Evolutionary conservation across 1,139 yeast species (phyloP).

Genomic region (Kluyveromyces sp.): DNA sequence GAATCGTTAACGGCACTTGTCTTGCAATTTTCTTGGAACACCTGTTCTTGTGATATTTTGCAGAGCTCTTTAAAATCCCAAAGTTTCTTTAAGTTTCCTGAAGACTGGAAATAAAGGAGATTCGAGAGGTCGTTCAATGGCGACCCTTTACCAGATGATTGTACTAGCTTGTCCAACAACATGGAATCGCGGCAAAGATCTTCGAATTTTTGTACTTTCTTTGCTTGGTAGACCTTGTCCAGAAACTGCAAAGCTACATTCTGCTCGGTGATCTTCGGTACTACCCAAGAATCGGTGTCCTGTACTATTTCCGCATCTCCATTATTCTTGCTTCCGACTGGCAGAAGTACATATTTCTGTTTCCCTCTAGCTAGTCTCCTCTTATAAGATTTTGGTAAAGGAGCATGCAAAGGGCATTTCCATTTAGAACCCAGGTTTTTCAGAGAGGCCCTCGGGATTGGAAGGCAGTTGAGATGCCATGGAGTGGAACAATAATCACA

Average conservation of each 20-base stretch:
- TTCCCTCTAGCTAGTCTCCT: constrained; percentile 42
- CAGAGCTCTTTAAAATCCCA: constrained; percentile 37
- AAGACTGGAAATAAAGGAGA: constrained; percentile 11
- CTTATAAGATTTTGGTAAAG: constrained; percentile 15
- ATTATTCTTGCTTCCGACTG: constrained; percentile 56
- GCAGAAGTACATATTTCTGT: constrained; percentile 49
- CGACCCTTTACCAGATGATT: not conserved
- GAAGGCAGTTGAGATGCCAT: constrained; percentile 88
- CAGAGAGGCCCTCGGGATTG: constrained; percentile 66
- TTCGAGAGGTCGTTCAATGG: constrained; percentile 11
- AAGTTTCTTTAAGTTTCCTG: constrained; percentile 22
- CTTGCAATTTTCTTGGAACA: constrained; percentile 12
- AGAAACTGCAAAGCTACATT: constrained; percentile 73
- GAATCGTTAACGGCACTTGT: constrained; percentile 23
- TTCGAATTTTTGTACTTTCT: constrained; percentile 19
- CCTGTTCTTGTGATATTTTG: constrained; percentile 32
- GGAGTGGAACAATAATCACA: constrained; percentile 85
- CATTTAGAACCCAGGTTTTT: constrained; percentile 78
- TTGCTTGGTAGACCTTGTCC: constrained; percentile 37
- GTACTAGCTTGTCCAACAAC: constrained; percentile 26
- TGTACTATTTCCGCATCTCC: constrained; percentile 57
- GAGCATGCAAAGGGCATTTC: constrained; percentile 87
- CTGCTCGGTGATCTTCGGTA: constrained; percentile 48
- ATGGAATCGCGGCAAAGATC: constrained; percentile 24
- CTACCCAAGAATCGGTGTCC: constrained; percentile 33